These are phyloP conservation scores for Fusarium luffae DNA, from an alignment of 2,329 filamentous ascomycete species.

Conservation along the genomic window DNA sequence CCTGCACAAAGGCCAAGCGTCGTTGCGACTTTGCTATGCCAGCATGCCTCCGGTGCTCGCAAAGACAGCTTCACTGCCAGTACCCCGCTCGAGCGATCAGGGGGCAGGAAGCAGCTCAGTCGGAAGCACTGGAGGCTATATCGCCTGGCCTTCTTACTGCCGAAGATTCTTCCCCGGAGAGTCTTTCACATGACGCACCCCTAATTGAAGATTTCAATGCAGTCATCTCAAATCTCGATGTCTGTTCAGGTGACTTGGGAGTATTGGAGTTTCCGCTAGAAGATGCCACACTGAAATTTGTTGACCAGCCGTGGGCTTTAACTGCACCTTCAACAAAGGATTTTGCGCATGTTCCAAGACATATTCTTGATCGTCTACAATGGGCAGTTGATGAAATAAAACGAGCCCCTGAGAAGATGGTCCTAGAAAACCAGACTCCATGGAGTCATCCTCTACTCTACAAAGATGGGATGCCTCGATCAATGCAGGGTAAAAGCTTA, in stretches of 20 bases:
- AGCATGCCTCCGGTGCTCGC: constrained; percentile 63
- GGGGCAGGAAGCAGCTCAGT: not conserved
- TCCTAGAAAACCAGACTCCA: constrained; percentile 60
- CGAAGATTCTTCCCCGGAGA: constrained; percentile 7
- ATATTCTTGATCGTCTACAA: constrained; percentile 50
- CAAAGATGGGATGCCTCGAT: constrained; percentile 60
- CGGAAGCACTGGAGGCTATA: constrained; percentile 4
- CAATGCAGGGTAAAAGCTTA: constrained; percentile 59
- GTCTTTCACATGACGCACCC: not conserved
- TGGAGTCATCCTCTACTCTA: constrained; percentile 67
- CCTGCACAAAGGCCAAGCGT: constrained; percentile 67
- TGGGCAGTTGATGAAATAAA: constrained; percentile 64
- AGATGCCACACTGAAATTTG: constrained; percentile 34
- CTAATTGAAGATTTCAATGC: constrained; percentile 31
- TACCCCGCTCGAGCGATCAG: constrained; percentile 52
- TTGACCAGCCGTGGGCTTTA: constrained; percentile 38
- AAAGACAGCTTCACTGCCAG: constrained; percentile 59
- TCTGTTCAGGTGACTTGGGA: constrained; percentile 13
- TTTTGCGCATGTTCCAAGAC: constrained; percentile 39
- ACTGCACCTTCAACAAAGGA: constrained; percentile 39
- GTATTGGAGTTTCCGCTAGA: constrained; percentile 29
- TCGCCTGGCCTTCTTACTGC: constrained; percentile 23
- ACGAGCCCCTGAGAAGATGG: constrained; percentile 60
- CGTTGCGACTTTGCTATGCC: constrained; percentile 65
- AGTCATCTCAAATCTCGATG: constrained; percentile 30